These are phyloP conservation scores for Triticum aestivum DNA, from an alignment of 176 grass and related monocot species.

Conservation along the genomic window DNA sequence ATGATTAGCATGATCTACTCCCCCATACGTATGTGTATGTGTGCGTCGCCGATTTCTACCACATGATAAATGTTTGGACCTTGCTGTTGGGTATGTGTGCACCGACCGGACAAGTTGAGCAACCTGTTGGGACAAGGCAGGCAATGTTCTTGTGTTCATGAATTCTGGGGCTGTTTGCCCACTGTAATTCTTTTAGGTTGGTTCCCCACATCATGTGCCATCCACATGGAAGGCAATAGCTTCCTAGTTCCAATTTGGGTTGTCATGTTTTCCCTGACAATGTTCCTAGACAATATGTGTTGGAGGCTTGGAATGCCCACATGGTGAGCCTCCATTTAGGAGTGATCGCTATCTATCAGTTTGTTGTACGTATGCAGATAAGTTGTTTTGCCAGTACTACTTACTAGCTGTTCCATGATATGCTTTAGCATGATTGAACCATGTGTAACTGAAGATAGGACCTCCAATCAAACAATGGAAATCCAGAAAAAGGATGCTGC, in stretches of 20 bases:
- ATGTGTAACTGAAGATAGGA: slow-evolving; percentile 8
- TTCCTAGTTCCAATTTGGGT: slow-evolving; percentile 38
- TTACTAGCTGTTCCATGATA: not conserved
- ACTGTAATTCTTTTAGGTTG: slow-evolving; percentile 7
- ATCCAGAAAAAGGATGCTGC: not conserved
- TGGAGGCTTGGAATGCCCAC: slow-evolving; percentile 36
- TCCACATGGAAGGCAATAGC: slow-evolving; percentile 50
- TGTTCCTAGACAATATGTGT: slow-evolving; percentile 35
- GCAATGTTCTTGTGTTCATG: not conserved
- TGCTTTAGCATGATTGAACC: slow-evolving; percentile 27
- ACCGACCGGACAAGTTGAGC: not conserved
- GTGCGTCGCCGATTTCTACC: not conserved
- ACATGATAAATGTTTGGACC: not conserved
- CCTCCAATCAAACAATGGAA: not conserved
- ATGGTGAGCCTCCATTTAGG: slow-evolving; percentile 44
- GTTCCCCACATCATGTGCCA: slow-evolving; percentile 48
- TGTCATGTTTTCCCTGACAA: slow-evolving; percentile 36
- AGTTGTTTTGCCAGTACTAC: not conserved
- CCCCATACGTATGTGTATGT: not conserved
- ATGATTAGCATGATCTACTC: not conserved
- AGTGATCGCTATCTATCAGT: not conserved
- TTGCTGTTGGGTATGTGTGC: not conserved
- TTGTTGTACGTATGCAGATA: not conserved
- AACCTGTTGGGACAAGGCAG: not conserved
- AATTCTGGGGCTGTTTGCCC: not conserved